Evolutionary conservation across 164 flowering plant species (phyloP).

Genomic region (Saururus chinensis): DNA sequence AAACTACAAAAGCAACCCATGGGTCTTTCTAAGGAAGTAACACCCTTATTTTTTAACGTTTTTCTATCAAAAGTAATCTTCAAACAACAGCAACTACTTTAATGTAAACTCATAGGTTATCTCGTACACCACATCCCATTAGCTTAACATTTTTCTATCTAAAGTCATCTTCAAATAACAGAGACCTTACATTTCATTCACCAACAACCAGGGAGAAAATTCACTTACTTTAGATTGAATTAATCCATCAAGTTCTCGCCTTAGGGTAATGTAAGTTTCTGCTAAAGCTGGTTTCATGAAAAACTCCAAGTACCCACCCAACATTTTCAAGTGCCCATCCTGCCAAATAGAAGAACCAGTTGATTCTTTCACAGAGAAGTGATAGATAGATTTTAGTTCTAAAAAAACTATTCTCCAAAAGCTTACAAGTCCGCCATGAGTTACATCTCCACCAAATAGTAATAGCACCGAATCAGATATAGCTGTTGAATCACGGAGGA

Average conservation of each 20-base stretch:
- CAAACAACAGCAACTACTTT: too few species aligned
- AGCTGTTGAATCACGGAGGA: conserved; percentile 88
- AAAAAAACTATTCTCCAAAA: neutral
- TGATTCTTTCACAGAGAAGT: neutral
- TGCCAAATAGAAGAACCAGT: conserved; percentile 13
- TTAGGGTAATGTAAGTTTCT: conserved; percentile 42
- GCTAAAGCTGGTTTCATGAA: conserved; percentile 67
- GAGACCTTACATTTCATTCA: conserved; percentile 8
- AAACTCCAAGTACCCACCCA: conserved; percentile 85
- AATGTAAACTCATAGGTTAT: too few species aligned
- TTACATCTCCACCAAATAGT: conserved; percentile 81
- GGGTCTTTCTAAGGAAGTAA: too few species aligned
- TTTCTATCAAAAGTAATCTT: too few species aligned
- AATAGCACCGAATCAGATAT: conserved; percentile 84
- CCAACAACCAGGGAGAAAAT: conserved; percentile 2
- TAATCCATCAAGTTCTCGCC: conserved; percentile 62
- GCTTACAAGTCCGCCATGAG: conserved; percentile 55
- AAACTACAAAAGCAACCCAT: too few species aligned
- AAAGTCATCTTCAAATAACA: too few species aligned
- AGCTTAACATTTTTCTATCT: too few species aligned
- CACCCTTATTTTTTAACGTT: too few species aligned
- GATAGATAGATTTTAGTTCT: neutral
- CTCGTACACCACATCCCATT: too few species aligned
- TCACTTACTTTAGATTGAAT: conserved; percentile 65
- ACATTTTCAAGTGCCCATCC: conserved; percentile 82